A percentile compares a stretch with the other conserved stretches of the same genome.
phyloP scores from a whole-genome alignment of 495 filamentous ascomycete genomes.

The Aspergillus saccharolyticus region DNA sequence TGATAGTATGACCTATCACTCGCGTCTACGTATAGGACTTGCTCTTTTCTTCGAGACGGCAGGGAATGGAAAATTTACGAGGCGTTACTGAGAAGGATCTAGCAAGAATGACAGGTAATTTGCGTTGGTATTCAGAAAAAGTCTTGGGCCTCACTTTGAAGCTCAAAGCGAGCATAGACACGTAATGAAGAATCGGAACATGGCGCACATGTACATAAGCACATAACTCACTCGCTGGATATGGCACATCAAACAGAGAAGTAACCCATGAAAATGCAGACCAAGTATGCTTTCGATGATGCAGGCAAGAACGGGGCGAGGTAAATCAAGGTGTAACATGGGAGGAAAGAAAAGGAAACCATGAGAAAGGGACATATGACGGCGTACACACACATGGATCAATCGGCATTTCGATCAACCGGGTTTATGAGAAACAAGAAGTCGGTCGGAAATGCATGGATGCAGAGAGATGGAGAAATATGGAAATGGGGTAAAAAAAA shows the following conservation, averaged over 20 bases:
- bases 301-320: constrained; percentile 13
- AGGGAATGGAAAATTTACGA: too few relatives aligned
- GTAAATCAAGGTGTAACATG: too few relatives aligned
- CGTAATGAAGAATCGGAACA: neutral
- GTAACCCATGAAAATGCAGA: constrained; percentile 22
- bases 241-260: neutral
- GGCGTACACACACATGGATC: constrained; percentile 18
- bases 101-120: neutral
- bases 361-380: constrained; percentile 20
- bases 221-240: neutral
- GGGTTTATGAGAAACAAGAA: constrained; percentile 7
- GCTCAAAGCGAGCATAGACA: neutral
- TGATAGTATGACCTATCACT: too few relatives aligned
- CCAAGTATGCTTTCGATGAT: constrained; percentile 26
- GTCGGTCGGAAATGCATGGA: constrained; percentile 12
- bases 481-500: constrained; percentile 20
- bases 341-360: neutral
- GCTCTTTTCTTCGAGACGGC: too few relatives aligned
- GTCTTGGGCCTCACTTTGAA: neutral
- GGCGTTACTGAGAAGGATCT: too few relatives aligned
- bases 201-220: neutral
- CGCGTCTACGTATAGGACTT: too few relatives aligned
- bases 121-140: neutral
- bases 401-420: neutral
- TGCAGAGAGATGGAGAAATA: constrained; percentile 14